phyloP scores from a whole-genome alignment of 768 basidiomycete species.

The Mrakia hoshinonis region DNA sequence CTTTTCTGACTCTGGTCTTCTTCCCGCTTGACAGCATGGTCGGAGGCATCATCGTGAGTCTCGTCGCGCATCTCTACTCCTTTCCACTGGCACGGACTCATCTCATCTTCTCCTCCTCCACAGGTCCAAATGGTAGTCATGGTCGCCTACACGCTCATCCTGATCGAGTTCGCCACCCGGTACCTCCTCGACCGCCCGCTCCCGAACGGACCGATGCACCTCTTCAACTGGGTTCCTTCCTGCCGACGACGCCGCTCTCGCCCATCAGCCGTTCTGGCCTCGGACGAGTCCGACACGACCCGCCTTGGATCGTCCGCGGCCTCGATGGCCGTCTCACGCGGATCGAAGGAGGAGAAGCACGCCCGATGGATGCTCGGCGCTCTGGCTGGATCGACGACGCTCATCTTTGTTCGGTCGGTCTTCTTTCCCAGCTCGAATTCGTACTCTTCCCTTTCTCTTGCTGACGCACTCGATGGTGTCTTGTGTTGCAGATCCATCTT shows the following conservation, averaged over 20 bases:
- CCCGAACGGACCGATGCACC: no score
- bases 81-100: background rate
- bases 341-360: background rate
- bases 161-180: constrained; percentile 1
- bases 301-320: background rate
- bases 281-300: no score
- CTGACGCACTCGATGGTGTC: background rate
- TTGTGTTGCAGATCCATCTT: constrained; percentile 11
- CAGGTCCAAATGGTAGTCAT: constrained; percentile 9
- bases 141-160: background rate
- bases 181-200: constrained; percentile 2
- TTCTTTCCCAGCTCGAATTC: background rate
- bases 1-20: background rate
- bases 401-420: constrained; percentile 15
- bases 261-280: background rate
- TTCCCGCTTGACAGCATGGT: background rate
- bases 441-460: background rate
- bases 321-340: background rate
- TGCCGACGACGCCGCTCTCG: background rate
- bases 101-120: background rate
- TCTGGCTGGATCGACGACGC: background rate
- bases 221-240: background rate
- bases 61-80: background rate
- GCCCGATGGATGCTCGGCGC: background rate
- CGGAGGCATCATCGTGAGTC: background rate